phyloP scores from a whole-genome alignment of 2,329 filamentous ascomycete genomes.

The Colletotrichum sp. region DNA sequence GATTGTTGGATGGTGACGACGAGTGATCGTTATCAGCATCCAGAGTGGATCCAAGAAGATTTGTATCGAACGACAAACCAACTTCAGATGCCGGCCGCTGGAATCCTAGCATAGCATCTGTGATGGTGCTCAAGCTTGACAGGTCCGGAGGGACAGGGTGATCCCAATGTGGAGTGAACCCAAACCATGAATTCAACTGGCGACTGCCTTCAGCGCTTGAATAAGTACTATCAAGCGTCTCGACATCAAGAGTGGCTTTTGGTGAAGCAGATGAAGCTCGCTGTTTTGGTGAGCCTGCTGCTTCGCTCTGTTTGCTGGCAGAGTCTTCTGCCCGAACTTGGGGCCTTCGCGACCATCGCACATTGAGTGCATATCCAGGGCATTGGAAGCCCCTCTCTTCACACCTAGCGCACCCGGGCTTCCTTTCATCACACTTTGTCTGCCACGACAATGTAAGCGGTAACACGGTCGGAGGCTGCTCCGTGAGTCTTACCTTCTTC shows the following conservation, averaged over 20 bases:
- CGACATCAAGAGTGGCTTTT: accelerated
- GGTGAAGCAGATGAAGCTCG: accelerated
- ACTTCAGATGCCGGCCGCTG: accelerated
- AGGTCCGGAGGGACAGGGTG: not conserved
- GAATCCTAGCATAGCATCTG: not conserved
- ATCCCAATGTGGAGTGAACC: not conserved
- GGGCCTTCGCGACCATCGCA: constrained; percentile 27
- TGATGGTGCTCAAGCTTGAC: not conserved
- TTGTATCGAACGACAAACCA: not conserved
- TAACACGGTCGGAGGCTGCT: accelerated
- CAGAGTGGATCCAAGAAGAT: accelerated
- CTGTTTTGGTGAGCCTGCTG: not conserved
- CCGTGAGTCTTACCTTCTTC: not conserved
- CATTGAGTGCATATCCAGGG: constrained; percentile 27
- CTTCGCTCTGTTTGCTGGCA: accelerated
- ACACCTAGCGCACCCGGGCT: constrained; percentile 23
- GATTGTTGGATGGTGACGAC: not conserved
- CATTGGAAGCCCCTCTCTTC: constrained; percentile 24
- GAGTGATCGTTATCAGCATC: accelerated
- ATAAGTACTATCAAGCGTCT: accelerated
- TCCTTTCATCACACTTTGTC: constrained; percentile 28
- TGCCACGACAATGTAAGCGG: not conserved
- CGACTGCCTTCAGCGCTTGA: not conserved
- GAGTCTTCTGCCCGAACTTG: not conserved
- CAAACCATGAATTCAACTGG: not conserved